Conservation (phyloP, 2,329 filamentous ascomycete species). For the Colletotrichum horii region DNA sequence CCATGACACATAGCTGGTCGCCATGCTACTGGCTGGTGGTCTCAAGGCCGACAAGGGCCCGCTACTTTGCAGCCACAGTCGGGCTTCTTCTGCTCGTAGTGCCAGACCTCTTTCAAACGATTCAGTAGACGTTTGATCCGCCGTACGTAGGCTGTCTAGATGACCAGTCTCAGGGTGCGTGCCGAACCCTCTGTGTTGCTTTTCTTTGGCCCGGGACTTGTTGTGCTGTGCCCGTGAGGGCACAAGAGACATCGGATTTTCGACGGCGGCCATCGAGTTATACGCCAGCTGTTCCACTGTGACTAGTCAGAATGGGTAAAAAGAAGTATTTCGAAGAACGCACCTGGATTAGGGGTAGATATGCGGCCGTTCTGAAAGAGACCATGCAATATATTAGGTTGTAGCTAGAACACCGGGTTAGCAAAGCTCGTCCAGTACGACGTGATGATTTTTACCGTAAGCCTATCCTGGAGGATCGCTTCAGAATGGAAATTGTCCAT, state of each 20-base stretch:
- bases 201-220: constrained; percentile 24
- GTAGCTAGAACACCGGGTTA: constrained; percentile 33
- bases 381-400: constrained; percentile 40
- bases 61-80: not conserved
- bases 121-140: not conserved
- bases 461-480: constrained; percentile 48
- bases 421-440: not conserved
- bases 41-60: not conserved
- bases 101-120: not conserved
- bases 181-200: constrained; percentile 27
- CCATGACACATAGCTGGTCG: constrained; percentile 26
- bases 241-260: not conserved
- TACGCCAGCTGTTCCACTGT: constrained; percentile 11
- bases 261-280: constrained; percentile 18
- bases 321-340: not conserved
- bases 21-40: not conserved
- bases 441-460: constrained; percentile 34
- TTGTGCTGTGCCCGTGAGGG: constrained; percentile 15
- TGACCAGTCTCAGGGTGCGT: not conserved
- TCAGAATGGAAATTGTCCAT: constrained; percentile 62
- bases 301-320: not conserved
- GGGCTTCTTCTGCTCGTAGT: not conserved
- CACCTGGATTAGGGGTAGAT: constrained; percentile 34
- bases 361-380: constrained; percentile 48
- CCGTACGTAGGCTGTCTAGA: not conserved